These are phyloP conservation scores for Clarkia xantiana DNA, from an alignment of 345 rosid genomes.

Conservation along the genomic window DNA sequence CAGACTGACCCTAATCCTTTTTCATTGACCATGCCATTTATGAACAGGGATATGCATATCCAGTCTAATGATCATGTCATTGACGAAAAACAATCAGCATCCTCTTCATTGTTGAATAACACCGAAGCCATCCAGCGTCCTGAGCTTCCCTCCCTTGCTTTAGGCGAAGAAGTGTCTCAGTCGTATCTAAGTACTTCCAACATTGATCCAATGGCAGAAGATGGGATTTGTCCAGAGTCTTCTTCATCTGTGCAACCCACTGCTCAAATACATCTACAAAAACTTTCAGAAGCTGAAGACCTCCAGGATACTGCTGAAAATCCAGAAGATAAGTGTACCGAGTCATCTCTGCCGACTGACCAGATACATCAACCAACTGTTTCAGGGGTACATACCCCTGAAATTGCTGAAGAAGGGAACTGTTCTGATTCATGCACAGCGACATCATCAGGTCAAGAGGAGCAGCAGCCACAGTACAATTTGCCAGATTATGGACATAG, in stretches of 20 bases:
- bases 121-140: slow-evolving; percentile 13
- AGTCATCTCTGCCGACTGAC: not conserved
- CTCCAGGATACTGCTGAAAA: slow-evolving; percentile 16
- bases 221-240: slow-evolving; percentile 12
- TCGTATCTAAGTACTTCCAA: slow-evolving; percentile 14
- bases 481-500: slow-evolving; percentile 11
- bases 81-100: not conserved
- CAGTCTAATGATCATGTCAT: not conserved
- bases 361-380: slow-evolving; percentile 2
- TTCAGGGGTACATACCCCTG: slow-evolving; percentile 14
- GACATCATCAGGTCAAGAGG: too few species aligned
- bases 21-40: not conserved
- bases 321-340: slow-evolving; percentile 18
- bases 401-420: slow-evolving; percentile 18
- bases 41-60: not conserved
- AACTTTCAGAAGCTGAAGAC: slow-evolving; percentile 16
- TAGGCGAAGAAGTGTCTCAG: slow-evolving; percentile 14
- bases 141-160: slow-evolving; percentile 17
- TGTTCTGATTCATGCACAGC: slow-evolving; percentile 7
- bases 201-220: slow-evolving; percentile 11
- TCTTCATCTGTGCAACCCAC: slow-evolving; percentile 10
- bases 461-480: slow-evolving; percentile 20
- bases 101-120: slow-evolving; percentile 11
- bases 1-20: not conserved
- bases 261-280: slow-evolving; percentile 11